A percentile compares a stretch with the other conserved stretches of the same genome.
These are phyloP conservation scores for Sporobolomyces roseus DNA, from an alignment of 768 basidiomycete genomes.

Conservation along the genomic window DNA sequence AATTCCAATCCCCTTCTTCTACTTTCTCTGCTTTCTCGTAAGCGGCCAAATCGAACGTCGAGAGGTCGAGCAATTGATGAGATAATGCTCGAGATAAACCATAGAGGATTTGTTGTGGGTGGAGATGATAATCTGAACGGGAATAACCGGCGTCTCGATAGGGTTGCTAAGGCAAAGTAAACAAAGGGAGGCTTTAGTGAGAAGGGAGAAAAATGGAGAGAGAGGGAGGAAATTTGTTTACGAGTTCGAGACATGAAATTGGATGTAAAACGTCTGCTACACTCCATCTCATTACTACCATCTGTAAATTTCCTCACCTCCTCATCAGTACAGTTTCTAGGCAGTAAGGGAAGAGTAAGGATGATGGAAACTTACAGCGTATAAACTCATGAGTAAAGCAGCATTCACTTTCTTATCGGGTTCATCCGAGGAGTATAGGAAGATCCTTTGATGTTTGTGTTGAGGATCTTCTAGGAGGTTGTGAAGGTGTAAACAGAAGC, in stretches of 20 bases:
- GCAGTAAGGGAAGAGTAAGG: not conserved
- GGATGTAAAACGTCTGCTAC: constrained; percentile 96
- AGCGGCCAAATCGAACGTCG: constrained; percentile 77
- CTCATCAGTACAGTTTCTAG: not conserved
- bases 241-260: constrained; percentile 58
- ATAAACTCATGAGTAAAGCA: constrained; percentile 87
- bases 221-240: constrained; percentile 2
- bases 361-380: constrained; percentile 63
- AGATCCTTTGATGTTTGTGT: constrained; percentile 56
- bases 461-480: constrained; percentile 69
- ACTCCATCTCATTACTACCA: constrained; percentile 82
- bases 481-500: constrained; percentile 81
- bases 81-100: constrained; percentile 68
- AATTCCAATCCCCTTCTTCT: constrained; percentile 93
- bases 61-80: constrained; percentile 48
- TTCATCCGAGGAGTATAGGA: constrained; percentile 82
- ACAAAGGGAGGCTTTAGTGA: not conserved
- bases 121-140: constrained; percentile 85
- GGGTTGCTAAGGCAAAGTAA: constrained; percentile 37
- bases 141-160: constrained; percentile 95
- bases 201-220: constrained; percentile 50
- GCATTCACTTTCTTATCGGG: constrained; percentile 87
- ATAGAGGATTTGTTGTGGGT: constrained; percentile 83
- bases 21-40: constrained; percentile 94
- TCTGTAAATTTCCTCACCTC: constrained; percentile 53